Evolutionary conservation across 2,329 filamentous ascomycete genomes (phyloP), one percentile per base, ranked within the genome.

Genomic region (Aspergillus sp.): DNA sequence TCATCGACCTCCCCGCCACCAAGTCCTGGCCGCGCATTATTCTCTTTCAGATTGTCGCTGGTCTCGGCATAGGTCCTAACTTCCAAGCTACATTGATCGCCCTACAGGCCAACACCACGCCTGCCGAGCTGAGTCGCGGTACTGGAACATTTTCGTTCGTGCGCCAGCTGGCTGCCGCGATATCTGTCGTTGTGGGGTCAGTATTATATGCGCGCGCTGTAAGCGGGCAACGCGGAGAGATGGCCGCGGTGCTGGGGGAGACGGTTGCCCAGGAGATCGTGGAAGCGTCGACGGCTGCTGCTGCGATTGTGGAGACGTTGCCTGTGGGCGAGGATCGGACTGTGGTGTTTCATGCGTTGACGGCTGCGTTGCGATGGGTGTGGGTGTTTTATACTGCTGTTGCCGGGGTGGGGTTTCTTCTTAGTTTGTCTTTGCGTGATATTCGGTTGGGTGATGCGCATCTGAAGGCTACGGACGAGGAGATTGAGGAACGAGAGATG

Each of bases 1-100:
- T 84, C 68, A 79, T 89, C 13, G 80, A 79, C 13, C 68, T 82
- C 3, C 73, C 75, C 4, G 72, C 74, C 5, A 78, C 80, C 65
- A 86, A 62, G 61, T 86, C 64, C 62, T 73, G 67, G 69, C 57
- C 63, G 13, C 66, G 67, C 17, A 61, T 73, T 30, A 62, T 71
- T 39, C 43, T 57, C 6, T 86, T 78, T 60, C 60, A 65, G 57
- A 25, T 63, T 5, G 32, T 67, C 49, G 57, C 57, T 1, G 60
- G 62, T 0, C 7, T 65, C 2, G 63, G 63, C 10, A 58, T 59
- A 3, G 64, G 65, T 1, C 55, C 61, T 2, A 39, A 63, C 15
- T 67, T 64, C 47, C 65, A 67, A 21, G 63, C 61, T 6, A 64
- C 65, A 1, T 58, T 65, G 60, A 65, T 66, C 13, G 57, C 57